Percentiles rank a stretch among this genome's conserved stretches.
phyloP scores from a whole-genome alignment of 2,329 filamentous ascomycete genomes.

The Madurella fahalii region DNA sequence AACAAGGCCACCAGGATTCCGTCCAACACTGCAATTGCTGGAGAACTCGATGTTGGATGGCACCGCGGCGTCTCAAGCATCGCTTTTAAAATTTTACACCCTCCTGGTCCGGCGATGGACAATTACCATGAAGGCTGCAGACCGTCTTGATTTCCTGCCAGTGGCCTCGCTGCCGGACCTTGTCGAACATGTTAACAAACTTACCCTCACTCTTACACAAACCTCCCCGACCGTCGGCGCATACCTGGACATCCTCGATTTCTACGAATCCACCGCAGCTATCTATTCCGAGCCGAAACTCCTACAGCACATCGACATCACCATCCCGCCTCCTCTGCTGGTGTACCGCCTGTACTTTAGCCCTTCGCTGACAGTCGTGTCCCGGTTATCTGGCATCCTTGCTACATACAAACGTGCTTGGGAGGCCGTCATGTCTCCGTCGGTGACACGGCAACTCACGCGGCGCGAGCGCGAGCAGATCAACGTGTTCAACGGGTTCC shows the following conservation, averaged over 20 bases:
- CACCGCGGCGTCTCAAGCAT: slow-evolving; percentile 48
- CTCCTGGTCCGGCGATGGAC: slow-evolving; percentile 60
- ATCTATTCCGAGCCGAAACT: slow-evolving; percentile 51
- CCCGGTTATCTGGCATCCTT: slow-evolving; percentile 65
- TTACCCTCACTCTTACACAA: slow-evolving; percentile 59
- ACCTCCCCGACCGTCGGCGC: slow-evolving; percentile 40
- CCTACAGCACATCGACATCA: slow-evolving; percentile 57
- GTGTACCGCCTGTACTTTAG: slow-evolving; percentile 70
- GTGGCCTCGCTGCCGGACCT: slow-evolving; percentile 40
- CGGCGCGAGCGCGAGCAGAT: slow-evolving; percentile 58
- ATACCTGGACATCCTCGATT: slow-evolving; percentile 60
- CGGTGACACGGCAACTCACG: slow-evolving; percentile 27
- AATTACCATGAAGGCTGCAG: slow-evolving; percentile 39
- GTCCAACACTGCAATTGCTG: slow-evolving; percentile 46
- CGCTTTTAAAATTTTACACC: slow-evolving; percentile 65
- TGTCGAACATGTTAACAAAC: slow-evolving; percentile 47
- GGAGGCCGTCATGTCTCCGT: slow-evolving; percentile 54
- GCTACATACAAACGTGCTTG: slow-evolving; percentile 71
- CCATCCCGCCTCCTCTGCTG: slow-evolving; percentile 62
- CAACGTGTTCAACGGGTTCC: slow-evolving; percentile 72
- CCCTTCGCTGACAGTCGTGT: slow-evolving; percentile 57
- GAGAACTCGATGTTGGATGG: slow-evolving; percentile 50
- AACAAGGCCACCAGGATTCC: slow-evolving; percentile 43
- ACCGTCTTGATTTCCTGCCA: slow-evolving; percentile 34
- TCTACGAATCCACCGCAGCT: slow-evolving; percentile 60